Evolutionary conservation across 768 basidiomycete species (phyloP).

Genomic region (Tylopilus rubrobrunneus): DNA sequence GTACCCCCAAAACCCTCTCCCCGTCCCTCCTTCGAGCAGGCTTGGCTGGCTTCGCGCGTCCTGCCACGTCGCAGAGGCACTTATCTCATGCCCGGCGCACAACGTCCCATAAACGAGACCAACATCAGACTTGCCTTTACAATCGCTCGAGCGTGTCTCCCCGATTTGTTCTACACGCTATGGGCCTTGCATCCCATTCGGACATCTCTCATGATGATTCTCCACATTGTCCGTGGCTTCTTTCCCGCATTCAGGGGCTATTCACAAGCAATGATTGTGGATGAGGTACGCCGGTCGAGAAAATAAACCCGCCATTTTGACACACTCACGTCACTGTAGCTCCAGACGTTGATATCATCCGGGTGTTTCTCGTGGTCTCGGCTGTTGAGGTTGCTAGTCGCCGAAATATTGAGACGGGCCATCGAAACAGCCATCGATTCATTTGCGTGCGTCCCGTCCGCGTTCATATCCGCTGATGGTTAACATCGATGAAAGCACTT

Average conservation of each 20-base stretch:
- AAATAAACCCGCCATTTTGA: slow-evolving; percentile 6
- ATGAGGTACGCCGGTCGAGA: slow-evolving; percentile 55
- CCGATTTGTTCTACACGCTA: slow-evolving; percentile 48
- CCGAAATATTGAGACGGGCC: slow-evolving; percentile 62
- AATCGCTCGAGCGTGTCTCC: slow-evolving; percentile 50
- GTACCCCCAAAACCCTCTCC: not conserved
- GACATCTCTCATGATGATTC: slow-evolving; percentile 63
- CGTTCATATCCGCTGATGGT: slow-evolving; percentile 9
- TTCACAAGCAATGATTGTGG: slow-evolving; percentile 81
- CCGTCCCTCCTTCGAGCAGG: slow-evolving; percentile 33
- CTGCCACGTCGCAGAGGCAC: slow-evolving; percentile 43
- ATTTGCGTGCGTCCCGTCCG: slow-evolving; percentile 57
- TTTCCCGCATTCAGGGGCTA: slow-evolving; percentile 83
- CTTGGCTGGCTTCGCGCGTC: slow-evolving; percentile 57
- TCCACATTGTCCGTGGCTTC: slow-evolving; percentile 69
- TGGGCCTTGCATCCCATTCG: slow-evolving; percentile 63
- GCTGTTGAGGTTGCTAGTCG: slow-evolving; percentile 52
- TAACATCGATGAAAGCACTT: slow-evolving; percentile 39
- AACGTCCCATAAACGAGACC: slow-evolving; percentile 53
- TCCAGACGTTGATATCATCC: slow-evolving; percentile 66
- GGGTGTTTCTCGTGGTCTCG: slow-evolving; percentile 69
- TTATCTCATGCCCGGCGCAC: slow-evolving; percentile 61
- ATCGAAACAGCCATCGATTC: slow-evolving; percentile 65
- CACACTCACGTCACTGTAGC: slow-evolving; percentile 35
- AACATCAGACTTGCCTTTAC: slow-evolving; percentile 57